phyloP scores from a whole-genome alignment of 1,284 basidiomycete species.

The Tilletia walkeri region DNA sequence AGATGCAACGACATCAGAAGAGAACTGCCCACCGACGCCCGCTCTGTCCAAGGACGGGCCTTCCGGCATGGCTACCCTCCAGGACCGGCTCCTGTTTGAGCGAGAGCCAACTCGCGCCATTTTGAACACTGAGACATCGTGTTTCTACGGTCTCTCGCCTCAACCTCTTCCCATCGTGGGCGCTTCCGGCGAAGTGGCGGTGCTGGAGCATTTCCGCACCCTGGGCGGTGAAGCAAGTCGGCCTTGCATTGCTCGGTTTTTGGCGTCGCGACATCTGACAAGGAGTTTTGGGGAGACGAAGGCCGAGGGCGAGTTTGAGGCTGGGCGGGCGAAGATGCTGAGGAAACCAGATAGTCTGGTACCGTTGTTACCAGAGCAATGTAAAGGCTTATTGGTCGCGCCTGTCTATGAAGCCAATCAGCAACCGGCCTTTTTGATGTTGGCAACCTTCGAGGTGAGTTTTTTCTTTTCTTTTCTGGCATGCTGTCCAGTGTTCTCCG shows the following conservation, averaged over 20 bases:
- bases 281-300: not conserved
- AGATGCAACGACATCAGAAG: no score
- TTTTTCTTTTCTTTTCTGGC: not conserved
- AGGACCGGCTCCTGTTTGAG: not conserved
- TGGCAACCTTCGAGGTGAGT: conserved; percentile 2
- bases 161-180: not conserved
- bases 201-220: not conserved
- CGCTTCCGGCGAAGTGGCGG: not conserved
- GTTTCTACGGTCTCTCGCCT: not conserved
- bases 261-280: not conserved
- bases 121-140: conserved; percentile 1
- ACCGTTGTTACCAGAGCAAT: not conserved
- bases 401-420: not conserved
- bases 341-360: not conserved
- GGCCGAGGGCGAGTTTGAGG: conserved; percentile 3
- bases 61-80: not conserved
- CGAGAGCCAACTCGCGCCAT: not conserved
- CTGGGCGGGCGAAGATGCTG: not conserved
- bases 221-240: not conserved
- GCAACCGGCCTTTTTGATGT: not conserved
- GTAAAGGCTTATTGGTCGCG: not conserved
- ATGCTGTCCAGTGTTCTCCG: no score
- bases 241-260: not conserved
- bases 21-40: not conserved
- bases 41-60: not conserved